Conservation (phyloP, 2,329 filamentous ascomycete genomes). For the Penicillium hordei region DNA sequence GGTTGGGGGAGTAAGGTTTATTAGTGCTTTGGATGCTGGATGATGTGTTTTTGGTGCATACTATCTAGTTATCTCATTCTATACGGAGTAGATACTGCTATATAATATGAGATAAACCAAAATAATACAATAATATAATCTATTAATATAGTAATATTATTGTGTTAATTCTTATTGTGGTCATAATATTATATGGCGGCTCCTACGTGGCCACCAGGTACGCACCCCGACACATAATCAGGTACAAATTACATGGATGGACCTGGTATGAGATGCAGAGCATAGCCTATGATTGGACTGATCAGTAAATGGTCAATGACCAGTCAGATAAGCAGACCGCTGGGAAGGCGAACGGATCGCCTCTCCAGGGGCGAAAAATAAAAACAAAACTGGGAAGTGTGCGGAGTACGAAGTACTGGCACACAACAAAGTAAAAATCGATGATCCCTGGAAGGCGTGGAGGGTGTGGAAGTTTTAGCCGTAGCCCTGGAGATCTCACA, state of each 20-base stretch:
- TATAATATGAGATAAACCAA: not conserved
- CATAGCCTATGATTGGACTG: slow-evolving; percentile 11
- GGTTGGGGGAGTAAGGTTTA: not conserved
- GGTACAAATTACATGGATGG: slow-evolving; percentile 20
- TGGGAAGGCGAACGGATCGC: slow-evolving; percentile 21
- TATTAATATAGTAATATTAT: not conserved
- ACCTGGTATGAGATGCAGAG: slow-evolving; percentile 15
- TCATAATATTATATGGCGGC: not conserved
- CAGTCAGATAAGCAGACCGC: slow-evolving; percentile 19
- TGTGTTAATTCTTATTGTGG: not conserved
- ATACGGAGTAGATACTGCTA: not conserved
- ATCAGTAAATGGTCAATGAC: not conserved
- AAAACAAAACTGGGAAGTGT: not conserved
- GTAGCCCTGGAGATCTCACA: not conserved
- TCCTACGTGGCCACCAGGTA: slow-evolving; percentile 21
- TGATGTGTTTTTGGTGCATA: not conserved
- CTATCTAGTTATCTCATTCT: not conserved
- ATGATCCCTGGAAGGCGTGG: not conserved
- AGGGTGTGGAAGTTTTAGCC: not conserved
- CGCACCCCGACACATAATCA: slow-evolving; percentile 8
- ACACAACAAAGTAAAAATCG: not conserved
- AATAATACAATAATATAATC: not conserved
- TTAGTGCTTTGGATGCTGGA: not conserved
- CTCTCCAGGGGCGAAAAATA: slow-evolving; percentile 1
- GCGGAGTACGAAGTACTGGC: not conserved